Percentiles rank a stretch among this genome's conserved stretches.
Evolutionary conservation across 2,329 filamentous ascomycete genomes (phyloP).

Genomic region (Ambrosiella xylebori): DNA sequence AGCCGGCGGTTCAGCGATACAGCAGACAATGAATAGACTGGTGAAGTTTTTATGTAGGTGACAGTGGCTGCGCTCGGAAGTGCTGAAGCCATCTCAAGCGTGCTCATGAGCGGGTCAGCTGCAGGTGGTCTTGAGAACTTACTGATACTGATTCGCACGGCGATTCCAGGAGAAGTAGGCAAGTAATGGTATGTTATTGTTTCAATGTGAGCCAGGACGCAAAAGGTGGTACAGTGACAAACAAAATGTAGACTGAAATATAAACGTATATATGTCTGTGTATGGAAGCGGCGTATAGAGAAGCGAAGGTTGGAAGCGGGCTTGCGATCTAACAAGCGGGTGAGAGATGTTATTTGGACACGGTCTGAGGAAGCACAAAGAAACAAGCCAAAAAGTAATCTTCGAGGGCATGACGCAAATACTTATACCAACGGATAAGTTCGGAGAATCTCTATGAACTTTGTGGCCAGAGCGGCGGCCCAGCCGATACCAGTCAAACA

Average conservation of each 20-base stretch:
- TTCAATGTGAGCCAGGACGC: neutral
- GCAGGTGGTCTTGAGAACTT: slow-evolving; percentile 2
- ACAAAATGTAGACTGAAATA: neutral
- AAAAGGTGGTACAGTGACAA: neutral
- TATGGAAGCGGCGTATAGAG: neutral
- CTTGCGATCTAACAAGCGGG: neutral
- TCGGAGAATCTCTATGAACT: neutral
- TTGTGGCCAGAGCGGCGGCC: neutral
- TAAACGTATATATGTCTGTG: neutral
- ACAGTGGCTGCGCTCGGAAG: neutral
- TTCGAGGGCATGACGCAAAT: neutral
- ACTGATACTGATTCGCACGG: slow-evolving; percentile 4
- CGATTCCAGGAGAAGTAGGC: neutral
- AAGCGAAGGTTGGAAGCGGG: neutral
- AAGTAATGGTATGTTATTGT: neutral
- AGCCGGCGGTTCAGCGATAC: neutral
- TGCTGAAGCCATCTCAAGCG: neutral
- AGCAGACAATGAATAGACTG: neutral
- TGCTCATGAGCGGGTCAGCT: neutral
- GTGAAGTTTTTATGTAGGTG: neutral
- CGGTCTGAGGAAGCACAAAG: slow-evolving; percentile 1
- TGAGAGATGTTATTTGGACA: slow-evolving; percentile 5
- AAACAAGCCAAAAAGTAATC: neutral
- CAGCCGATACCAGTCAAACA: neutral
- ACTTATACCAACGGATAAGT: neutral